Conservation (phyloP, 179 eudicot genomes). For the Gypsophila paniculata region DNA sequence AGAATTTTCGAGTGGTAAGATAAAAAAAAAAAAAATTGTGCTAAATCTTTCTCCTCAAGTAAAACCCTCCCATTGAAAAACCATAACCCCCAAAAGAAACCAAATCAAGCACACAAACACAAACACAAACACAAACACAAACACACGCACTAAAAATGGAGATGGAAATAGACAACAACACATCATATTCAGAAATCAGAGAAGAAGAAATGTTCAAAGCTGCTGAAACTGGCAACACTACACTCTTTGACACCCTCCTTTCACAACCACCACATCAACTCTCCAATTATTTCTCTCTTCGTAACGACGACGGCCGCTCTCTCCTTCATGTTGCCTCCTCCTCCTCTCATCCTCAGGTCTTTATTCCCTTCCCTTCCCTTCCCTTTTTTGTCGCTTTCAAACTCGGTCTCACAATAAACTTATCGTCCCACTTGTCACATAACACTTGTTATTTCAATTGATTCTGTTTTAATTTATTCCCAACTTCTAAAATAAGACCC, state of each 20-base stretch:
- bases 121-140: neutral
- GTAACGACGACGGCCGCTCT: constrained; percentile 91
- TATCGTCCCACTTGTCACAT: no score
- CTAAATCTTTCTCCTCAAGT: constrained; percentile 3
- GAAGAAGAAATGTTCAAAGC: constrained; percentile 73
- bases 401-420: no score
- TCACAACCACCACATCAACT: constrained; percentile 41
- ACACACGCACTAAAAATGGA: constrained; percentile 2
- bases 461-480: no score
- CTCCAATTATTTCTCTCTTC: constrained; percentile 48
- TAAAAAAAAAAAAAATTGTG: neutral
- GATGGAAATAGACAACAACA: constrained; percentile 22
- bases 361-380: neutral
- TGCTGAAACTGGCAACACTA: constrained; percentile 61
- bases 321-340: constrained; percentile 90
- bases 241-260: constrained; percentile 54
- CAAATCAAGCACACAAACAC: neutral
- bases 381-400: no score
- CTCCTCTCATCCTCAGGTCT: constrained; percentile 49
- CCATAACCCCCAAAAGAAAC: neutral
- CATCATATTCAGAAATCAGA: constrained; percentile 21
- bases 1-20: no score
- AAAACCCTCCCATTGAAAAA: neutral
- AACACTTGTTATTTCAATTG: no score
- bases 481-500: no score